These are phyloP conservation scores for Talinum fruticosum DNA, from an alignment of 148 eudicot species.

Conservation along the genomic window DNA sequence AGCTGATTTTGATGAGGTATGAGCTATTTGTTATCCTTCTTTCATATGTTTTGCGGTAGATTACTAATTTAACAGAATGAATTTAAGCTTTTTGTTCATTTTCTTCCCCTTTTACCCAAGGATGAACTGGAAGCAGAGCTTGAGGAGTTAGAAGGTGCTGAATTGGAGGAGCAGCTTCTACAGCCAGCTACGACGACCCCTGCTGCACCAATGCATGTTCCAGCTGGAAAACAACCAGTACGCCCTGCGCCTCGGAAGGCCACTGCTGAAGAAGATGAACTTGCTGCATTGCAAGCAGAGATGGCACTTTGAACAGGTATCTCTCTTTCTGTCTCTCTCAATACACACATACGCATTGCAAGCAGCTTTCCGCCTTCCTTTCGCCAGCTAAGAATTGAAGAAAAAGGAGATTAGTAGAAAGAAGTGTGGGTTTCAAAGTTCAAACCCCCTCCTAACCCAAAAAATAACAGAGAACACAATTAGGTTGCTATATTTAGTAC, in stretches of 20 bases:
- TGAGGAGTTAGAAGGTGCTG: slow-evolving; percentile 65
- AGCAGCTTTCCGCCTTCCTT: too few relatives aligned
- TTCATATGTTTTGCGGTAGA: background rate
- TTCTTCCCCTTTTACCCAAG: slow-evolving; percentile 19
- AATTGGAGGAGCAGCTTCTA: slow-evolving; percentile 61
- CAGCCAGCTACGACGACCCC: slow-evolving; percentile 62
- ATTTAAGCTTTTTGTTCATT: background rate
- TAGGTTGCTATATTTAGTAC: too few relatives aligned
- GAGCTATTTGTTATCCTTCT: background rate
- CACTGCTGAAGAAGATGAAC: slow-evolving; percentile 62
- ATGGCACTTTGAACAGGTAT: slow-evolving; percentile 47
- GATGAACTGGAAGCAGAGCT: slow-evolving; percentile 73
- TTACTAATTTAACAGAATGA: background rate
- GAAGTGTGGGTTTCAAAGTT: too few relatives aligned
- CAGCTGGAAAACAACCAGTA: slow-evolving; percentile 39
- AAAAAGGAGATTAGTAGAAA: too few relatives aligned
- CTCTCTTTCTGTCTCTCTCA: background rate
- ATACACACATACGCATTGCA: too few relatives aligned
- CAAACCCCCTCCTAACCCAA: too few relatives aligned
- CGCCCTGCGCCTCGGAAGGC: slow-evolving; percentile 44
- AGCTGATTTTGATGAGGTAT: slow-evolving; percentile 66
- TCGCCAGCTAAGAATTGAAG: too few relatives aligned
- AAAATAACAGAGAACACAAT: too few relatives aligned
- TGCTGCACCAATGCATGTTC: slow-evolving; percentile 39
- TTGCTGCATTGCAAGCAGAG: slow-evolving; percentile 64